Evolutionary conservation across 2,329 filamentous ascomycete genomes (phyloP).

Genomic region (Aspergillus alliaceus): DNA sequence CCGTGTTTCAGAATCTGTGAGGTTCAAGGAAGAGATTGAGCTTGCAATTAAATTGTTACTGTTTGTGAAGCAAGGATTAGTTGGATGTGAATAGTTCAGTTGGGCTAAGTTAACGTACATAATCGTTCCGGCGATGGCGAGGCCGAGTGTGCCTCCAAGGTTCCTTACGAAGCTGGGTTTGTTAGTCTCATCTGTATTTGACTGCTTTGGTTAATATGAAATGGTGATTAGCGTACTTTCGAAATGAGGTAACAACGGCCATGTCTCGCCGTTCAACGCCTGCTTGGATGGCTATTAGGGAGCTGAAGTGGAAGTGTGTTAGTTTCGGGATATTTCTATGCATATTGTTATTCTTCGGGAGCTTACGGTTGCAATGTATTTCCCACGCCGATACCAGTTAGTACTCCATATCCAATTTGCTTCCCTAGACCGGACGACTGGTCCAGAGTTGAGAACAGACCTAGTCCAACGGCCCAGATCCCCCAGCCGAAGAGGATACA

Average conservation of each 20-base stretch:
- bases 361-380: constrained; percentile 52
- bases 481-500: constrained; percentile 56
- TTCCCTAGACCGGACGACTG: constrained; percentile 51
- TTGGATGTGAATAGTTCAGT: background rate
- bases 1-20: constrained; percentile 20
- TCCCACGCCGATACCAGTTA: constrained; percentile 55
- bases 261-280: constrained; percentile 41
- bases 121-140: constrained; percentile 42
- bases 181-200: background rate
- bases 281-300: constrained; percentile 42
- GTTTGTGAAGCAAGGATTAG: background rate
- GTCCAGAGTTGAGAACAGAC: constrained; percentile 54
- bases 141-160: constrained; percentile 42
- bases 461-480: constrained; percentile 54
- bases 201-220: background rate
- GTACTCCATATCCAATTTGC: constrained; percentile 55
- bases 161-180: constrained; percentile 40
- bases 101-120: constrained; percentile 27
- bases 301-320: constrained; percentile 6
- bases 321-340: background rate
- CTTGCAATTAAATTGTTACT: constrained; percentile 34
- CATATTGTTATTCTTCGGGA: background rate
- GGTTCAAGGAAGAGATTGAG: constrained; percentile 25
- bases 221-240: constrained; percentile 25
- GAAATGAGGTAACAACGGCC: constrained; percentile 41